Conservation (phyloP, 208 protist genomes). For the Leishmania amazonensis region DNA sequence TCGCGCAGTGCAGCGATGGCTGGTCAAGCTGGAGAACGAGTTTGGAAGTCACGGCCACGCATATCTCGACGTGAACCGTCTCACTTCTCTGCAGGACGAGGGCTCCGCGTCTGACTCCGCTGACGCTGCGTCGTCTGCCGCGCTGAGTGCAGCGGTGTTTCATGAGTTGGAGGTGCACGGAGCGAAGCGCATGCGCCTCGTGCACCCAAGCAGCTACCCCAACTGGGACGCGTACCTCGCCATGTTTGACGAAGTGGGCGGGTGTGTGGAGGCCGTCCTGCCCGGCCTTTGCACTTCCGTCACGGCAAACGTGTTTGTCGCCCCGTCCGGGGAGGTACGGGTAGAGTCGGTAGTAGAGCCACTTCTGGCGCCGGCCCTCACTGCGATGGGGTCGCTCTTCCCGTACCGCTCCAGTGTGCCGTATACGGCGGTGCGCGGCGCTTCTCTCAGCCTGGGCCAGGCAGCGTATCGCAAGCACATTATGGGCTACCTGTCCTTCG, state of each 20-base stretch:
- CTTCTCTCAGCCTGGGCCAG: conserved; percentile 65
- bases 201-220: conserved; percentile 74
- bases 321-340: conserved; percentile 74
- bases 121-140: neutral
- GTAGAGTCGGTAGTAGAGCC: conserved; percentile 88
- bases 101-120: neutral
- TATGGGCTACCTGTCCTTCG: conserved; percentile 89
- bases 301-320: conserved; percentile 88
- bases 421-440: conserved; percentile 65
- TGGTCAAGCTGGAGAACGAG: conserved; percentile 93
- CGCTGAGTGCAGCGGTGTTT: conserved; percentile 40
- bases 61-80: conserved; percentile 85
- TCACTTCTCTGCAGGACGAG: conserved; percentile 48
- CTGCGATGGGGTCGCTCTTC: conserved; percentile 73
- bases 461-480: conserved; percentile 82
- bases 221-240: conserved; percentile 81
- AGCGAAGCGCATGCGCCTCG: conserved; percentile 71
- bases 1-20: conserved; percentile 74
- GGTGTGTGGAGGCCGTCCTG: conserved; percentile 88
- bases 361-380: conserved; percentile 88
- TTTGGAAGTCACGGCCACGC: conserved; percentile 84
- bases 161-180: conserved; percentile 75
- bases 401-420: conserved; percentile 57
- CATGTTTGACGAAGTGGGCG: conserved; percentile 83
- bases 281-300: conserved; percentile 45